These are phyloP conservation scores for Quercus aquifolioides DNA, from an alignment of 306 rosid species.

Conservation along the genomic window DNA sequence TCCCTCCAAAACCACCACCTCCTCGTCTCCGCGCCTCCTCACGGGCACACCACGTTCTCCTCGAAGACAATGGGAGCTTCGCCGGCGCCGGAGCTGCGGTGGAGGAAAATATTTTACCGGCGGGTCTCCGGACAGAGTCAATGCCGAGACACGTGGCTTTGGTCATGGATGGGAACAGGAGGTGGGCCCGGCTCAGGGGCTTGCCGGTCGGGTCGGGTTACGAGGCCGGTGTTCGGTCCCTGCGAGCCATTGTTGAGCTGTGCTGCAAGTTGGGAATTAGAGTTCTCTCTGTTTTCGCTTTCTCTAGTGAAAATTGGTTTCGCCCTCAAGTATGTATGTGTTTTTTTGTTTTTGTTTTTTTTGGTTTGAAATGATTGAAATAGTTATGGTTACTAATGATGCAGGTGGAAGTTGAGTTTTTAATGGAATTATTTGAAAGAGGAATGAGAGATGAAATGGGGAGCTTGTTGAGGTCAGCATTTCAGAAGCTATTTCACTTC, in stretches of 20 bases:
- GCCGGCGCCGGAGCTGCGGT: background rate
- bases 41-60: too few species aligned
- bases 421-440: slow-evolving; percentile 50
- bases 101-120: slow-evolving; percentile 36
- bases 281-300: slow-evolving; percentile 59
- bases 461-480: slow-evolving; percentile 35
- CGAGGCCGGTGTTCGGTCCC: slow-evolving; percentile 45
- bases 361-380: too few species aligned
- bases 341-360: too few species aligned
- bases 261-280: slow-evolving; percentile 56
- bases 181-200: slow-evolving; percentile 63
- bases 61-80: too few species aligned
- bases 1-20: too few species aligned
- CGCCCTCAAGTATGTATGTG: slow-evolving; percentile 44
- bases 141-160: slow-evolving; percentile 85
- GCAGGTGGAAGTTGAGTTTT: slow-evolving; percentile 63
- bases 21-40: too few species aligned
- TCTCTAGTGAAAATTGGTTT: slow-evolving; percentile 62
- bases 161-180: slow-evolving; percentile 70
- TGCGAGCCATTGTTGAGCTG: slow-evolving; percentile 34
- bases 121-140: slow-evolving; percentile 41
- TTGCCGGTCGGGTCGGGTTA: slow-evolving; percentile 49
- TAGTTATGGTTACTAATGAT: background rate
- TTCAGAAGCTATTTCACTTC: too few species aligned
- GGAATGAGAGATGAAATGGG: slow-evolving; percentile 35